Base-by-base conservation (phyloP, 257 asterid genomes). In the Prunella vulgaris region DNA sequence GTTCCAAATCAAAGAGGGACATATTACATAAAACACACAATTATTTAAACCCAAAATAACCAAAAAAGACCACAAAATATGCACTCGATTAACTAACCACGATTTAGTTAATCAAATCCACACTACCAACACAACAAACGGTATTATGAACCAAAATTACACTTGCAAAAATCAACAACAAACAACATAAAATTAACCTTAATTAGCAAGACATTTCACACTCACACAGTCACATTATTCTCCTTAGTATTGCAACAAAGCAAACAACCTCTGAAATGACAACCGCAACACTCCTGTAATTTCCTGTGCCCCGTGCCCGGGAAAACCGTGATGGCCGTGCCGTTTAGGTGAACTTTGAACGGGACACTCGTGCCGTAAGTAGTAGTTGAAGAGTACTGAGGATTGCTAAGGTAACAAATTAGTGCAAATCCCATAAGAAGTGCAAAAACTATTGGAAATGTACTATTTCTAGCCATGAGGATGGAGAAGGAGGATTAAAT, bases 391-490 rank as follows among this genome's bases (percentile, higher is more conserved):
- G 61, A 4, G 22, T 35, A n/a, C n/a, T n/a, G 1, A 27, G 66
- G 35, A 61, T 15, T 61, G 53, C 69, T 60, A 38, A 75, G 61
- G 24, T 27, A 60, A 54, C 75, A 68, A 10, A 18, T 52, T 5
- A 75, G 24, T 51, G 75, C 75, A 20, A 68, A 68, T 5, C 75
- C 79, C 21, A 61, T 25, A 4, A 75, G 24, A 38, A 68, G 28
- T 24, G 66, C 53, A 18, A 75, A 28, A 18, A 53, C 32, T 22
- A 60, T 5, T 24, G 65, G 52, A 10, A 52, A 22, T 35, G 21
- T 17, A 32, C 28, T 68, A 8, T 10, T 27, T 69, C 27, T 68
- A 37, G 67, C 15, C 79, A 68, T 75, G 51, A 5, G 7, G 24
- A 3, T 10, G 5, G 2, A 8, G 7, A 2, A 22, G 2, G 2